These are phyloP conservation scores for Kwoniella pini DNA, from an alignment of 768 basidiomycete genomes.

Conservation along the genomic window DNA sequence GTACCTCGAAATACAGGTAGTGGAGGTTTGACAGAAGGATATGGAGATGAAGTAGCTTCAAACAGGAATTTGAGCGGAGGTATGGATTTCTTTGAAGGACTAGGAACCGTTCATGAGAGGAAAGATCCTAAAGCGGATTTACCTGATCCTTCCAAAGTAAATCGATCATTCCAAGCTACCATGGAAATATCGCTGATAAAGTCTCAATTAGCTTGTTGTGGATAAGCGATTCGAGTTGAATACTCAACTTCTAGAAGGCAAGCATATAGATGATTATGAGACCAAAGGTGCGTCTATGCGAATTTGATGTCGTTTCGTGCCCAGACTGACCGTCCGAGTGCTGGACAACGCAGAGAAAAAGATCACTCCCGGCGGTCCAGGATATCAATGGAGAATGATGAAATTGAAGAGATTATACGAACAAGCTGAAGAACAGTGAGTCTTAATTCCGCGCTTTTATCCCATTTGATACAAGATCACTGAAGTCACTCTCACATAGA, in stretches of 20 bases:
- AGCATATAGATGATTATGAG: conserved; percentile 49
- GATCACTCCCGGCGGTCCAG: conserved; percentile 79
- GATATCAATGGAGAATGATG: conserved; percentile 98
- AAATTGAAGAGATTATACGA: conserved; percentile 87
- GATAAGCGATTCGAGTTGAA: conserved; percentile 54
- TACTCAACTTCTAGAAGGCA: conserved; percentile 60
- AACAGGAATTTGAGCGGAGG: conserved; percentile 61
- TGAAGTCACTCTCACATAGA: no score
- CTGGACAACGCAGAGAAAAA: conserved; percentile 61
- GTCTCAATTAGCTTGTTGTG: conserved; percentile 32
- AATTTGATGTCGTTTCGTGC: not conserved
- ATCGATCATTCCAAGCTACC: conserved; percentile 13
- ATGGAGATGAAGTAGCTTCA: conserved; percentile 60
- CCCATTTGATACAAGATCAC: no score
- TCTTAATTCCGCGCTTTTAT: not conserved
- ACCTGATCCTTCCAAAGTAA: conserved; percentile 72
- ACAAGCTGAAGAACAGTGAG: conserved; percentile 76
- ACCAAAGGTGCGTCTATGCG: conserved; percentile 58
- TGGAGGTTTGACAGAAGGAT: conserved; percentile 51
- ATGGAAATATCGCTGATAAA: not conserved
- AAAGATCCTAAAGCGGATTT: conserved; percentile 58
- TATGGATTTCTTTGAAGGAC: conserved; percentile 83
- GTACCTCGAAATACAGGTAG: conserved; percentile 36
- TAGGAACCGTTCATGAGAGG: conserved; percentile 77
- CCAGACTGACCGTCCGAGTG: not conserved